These are phyloP conservation scores for Botryosphaeria agaves DNA, from an alignment of 2,329 filamentous ascomycete species.

Conservation along the genomic window DNA sequence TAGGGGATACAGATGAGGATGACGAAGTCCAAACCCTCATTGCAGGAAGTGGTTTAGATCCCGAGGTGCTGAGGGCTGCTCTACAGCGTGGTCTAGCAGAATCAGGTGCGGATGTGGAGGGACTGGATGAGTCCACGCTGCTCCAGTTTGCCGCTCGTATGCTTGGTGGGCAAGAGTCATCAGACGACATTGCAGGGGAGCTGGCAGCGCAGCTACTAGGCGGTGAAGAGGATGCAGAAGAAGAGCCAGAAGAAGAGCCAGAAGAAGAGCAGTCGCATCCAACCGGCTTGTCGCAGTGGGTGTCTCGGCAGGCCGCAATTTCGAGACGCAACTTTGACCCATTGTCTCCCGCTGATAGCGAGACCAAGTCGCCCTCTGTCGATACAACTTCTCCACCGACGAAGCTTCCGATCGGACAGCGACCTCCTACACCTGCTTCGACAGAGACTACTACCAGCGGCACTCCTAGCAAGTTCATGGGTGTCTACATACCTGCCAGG, in stretches of 20 bases:
- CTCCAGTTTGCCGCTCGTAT: constrained; percentile 26
- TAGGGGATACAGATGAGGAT: no score
- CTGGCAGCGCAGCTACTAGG: constrained; percentile 24
- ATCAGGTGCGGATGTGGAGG: constrained; percentile 12
- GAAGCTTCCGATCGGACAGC: not conserved
- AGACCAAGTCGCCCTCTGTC: not conserved
- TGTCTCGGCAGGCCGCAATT: constrained; percentile 13
- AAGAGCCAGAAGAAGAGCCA: constrained; percentile 10
- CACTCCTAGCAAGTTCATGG: not conserved
- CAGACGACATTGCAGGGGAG: constrained; percentile 24
- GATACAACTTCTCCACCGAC: not conserved
- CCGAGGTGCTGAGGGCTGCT: constrained; percentile 19
- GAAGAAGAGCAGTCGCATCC: no score
- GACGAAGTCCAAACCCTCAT: constrained; percentile 2
- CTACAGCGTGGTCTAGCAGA: constrained; percentile 16
- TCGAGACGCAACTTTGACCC: not conserved
- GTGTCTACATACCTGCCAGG: not conserved
- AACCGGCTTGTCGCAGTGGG: no score
- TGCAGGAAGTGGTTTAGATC: constrained; percentile 20
- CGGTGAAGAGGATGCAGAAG: constrained; percentile 11
- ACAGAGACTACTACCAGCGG: not conserved
- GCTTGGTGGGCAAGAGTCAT: constrained; percentile 21
- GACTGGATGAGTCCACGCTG: constrained; percentile 23
- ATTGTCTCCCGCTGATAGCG: not conserved
- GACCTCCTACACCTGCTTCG: not conserved